Evolutionary conservation across 2,329 filamentous ascomycete species (phyloP), one percentile per base, ranked within the genome.

Genomic region (Rhynchosporium graminicola): DNA sequence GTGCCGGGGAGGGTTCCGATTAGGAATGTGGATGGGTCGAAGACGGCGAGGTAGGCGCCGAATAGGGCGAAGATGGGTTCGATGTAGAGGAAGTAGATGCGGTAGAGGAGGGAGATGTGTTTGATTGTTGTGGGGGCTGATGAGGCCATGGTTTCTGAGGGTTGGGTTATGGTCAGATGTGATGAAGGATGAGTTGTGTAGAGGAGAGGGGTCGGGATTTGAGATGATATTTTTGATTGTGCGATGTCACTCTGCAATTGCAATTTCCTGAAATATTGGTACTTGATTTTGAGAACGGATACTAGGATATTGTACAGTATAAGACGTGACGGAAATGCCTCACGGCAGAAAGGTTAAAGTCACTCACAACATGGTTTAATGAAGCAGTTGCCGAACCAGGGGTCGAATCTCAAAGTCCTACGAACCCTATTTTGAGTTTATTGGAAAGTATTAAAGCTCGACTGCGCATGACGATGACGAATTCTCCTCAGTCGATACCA

Each of bases 41-140:
- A 66, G 42, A 69, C 28, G 40, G 59, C 61, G 40, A 72, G 68
- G 45, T 71, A 70, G 28, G 67, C 65, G 15, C 70, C 69, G 2
- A 15, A 46, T 5, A 71, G 59, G 26, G 69, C 69, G n/a, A 62
- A 40, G 46, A 71, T 40, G 56, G 70, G 69, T 31, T 72, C 70
- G 47, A 69, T 26, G 62, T 67, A 68, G 51, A 71, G 69, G 65
- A 72, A 70, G 59, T 67, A 72, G 61, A 72, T 61, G 42, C 59
- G 63, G 61, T 71, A 71, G 59, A 67, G 58, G 40, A 65, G 59
- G 43, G 67, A 59, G 51, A 67, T 66, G 60, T 55, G 61, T 46
- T 43, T 40, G 8, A 58, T 28, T 36, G 42, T 36, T 28, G 33
- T 13, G 56, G 54, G 28, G 6, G 51, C 10, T 40, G 36, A 13